Evolutionary conservation across 2,329 filamentous ascomycete species (phyloP), one percentile per base, ranked within the genome.

Genomic region (Aspergillus sp.): DNA sequence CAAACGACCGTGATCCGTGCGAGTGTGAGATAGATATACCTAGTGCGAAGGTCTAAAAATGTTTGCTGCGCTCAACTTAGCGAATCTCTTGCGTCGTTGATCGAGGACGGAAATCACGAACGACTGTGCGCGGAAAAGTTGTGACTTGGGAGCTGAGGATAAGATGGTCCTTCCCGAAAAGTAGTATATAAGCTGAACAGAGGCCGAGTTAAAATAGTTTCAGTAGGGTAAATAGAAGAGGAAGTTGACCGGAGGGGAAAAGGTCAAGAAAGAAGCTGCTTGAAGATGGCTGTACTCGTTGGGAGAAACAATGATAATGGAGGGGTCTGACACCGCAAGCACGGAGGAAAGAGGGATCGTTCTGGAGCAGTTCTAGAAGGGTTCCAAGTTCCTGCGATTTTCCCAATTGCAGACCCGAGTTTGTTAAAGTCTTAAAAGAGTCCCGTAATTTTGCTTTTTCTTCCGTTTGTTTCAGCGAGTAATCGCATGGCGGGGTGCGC

Each of bases 361-460:
- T 55, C 53, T 55, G 53, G 39, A 55, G 42, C 43, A n/a, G 45
- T 55, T 55, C 53, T 50, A 55, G 53, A 55, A 55, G 53, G 44
- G 24, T 38, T 44, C 53, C 53, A 47, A 38, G 26, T 44, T 44
- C 53, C 45, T 48, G 12, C 15, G 30, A 34, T 32, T 34, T 36
- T 48, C 44, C n/a, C 30, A 44, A 44, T 49, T 20, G 41, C 50
- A 44, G 49, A n/a, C 7, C 49, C 44, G 39, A 53, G 18, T 36
- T 5, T 12, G 17, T 44, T 30, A 43, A 18, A n/a, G n/a, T n/a
- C n/a, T n/a, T n/a, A n/a, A n/a, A n/a, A n/a, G 13, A 30, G 22
- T 24, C n/a, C 43, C 22, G 13, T 13, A 24, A 17, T 26, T 43
- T 48, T 55, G 53, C 38, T 55, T 50, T 55, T 50, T 50, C n/a